Evolutionary conservation across 768 basidiomycete species (phyloP), one percentile per base, ranked within the genome.

Genomic region (Mycena chlorophos): DNA sequence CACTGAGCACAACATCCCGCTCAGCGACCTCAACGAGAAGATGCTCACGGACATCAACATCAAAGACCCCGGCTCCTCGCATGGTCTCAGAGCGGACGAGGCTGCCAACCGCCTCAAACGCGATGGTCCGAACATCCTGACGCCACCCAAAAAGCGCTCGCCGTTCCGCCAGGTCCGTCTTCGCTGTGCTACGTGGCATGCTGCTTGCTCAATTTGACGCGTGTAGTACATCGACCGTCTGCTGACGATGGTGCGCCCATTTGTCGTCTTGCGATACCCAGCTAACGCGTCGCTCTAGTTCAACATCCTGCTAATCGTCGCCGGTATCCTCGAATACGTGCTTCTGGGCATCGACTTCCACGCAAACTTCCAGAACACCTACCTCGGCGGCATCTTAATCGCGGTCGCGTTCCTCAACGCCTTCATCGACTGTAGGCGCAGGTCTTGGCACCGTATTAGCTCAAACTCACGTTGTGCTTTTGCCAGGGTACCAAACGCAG

Each of bases 351-450:
- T 87, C 51, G 73, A 83, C 63, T 86, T 82, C 68, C 54, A 86
- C 81, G 72, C 69, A 46, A 87, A 84, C 69, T 83, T 85, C 60
- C 72, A 75, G 59, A 87, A 87, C 63, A 84, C 84, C 0, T 88
- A 88, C 69, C 80, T 88, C 12, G 85, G 86, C 27, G 86, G 80
- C 26, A 87, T 87, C 66, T 74, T 87, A 55, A 86, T 87, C 51
- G 73, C 73, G 20, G 85, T 87, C 20, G 85, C 86, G 16, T 85
- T 88, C 67, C 67, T 87, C 54, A 88, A 88, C 60, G 86, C 85
- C 5, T 79, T 79, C 58, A 86, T 88, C 66, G 86, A 88, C 66
- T 88, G 84, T 66, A 52, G 14, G 56, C 27, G 12, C 13, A 19
- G 12, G 10, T 19, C 39, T 40, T 40, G 39, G 39, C 39, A 20